Conservation (phyloP, 2,329 filamentous ascomycete species). For the Exophiala sp. region DNA sequence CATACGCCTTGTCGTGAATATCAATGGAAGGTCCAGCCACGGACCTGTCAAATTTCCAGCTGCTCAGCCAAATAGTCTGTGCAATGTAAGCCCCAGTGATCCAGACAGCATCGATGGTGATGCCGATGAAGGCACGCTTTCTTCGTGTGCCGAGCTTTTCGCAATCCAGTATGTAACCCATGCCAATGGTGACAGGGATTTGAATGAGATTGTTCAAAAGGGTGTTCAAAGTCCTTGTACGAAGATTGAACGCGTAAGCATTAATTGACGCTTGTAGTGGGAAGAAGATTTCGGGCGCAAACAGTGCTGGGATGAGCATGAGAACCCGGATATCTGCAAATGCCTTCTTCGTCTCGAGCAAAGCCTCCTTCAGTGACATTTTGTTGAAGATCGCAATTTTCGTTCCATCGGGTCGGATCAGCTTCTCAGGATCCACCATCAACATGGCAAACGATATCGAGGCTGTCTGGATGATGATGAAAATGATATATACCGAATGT, state of each 20-base stretch:
- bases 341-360: background rate
- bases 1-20: background rate
- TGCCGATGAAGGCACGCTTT: background rate
- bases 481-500: conserved; percentile 1
- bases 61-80: background rate
- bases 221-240: conserved; percentile 1
- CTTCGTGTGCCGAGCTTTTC: conserved; percentile 1
- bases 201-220: conserved; percentile 8
- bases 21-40: conserved; percentile 2
- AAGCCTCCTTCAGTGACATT: background rate
- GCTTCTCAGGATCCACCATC: background rate
- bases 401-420: background rate
- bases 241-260: conserved; percentile 6
- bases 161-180: conserved; percentile 1
- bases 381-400: background rate
- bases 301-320: background rate
- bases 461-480: background rate
- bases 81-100: conserved; percentile 8
- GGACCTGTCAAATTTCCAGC: conserved; percentile 2
- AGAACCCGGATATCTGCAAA: background rate
- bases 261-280: conserved; percentile 4
- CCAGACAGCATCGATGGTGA: conserved; percentile 7
- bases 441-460: background rate
- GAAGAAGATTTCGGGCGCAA: conserved; percentile 4
- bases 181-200: conserved; percentile 4